A percentile compares a stretch with the other conserved stretches of the same genome.
phyloP scores from a whole-genome alignment of 2,329 filamentous ascomycete genomes.

The Cladosporium sp. region DNA sequence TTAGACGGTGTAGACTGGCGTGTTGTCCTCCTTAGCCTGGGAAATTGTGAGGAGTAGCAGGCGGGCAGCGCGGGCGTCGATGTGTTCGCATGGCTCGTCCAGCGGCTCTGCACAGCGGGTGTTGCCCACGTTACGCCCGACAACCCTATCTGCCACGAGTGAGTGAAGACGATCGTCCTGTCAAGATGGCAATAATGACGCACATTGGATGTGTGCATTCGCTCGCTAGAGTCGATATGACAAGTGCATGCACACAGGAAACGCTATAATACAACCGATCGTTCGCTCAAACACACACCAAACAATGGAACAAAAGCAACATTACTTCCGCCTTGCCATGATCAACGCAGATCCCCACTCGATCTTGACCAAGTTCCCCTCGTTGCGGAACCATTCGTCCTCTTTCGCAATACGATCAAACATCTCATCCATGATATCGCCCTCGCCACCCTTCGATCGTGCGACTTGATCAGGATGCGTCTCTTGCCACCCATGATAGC shows the following conservation, averaged over 20 bases:
- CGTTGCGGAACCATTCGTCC: slow-evolving; percentile 51
- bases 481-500: slow-evolving; percentile 56
- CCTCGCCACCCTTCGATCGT: slow-evolving; percentile 51
- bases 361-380: slow-evolving; percentile 47
- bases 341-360: slow-evolving; percentile 61
- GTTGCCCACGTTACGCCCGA: slow-evolving; percentile 5
- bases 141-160: not conserved
- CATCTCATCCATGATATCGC: slow-evolving; percentile 60
- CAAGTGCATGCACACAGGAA: no score
- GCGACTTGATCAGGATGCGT: slow-evolving; percentile 49
- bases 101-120: slow-evolving; percentile 3
- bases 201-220: no score
- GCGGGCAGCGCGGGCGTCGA: not conserved
- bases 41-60: slow-evolving; percentile 2
- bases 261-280: no score
- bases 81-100: slow-evolving; percentile 3
- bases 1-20: not conserved
- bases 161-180: no score
- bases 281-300: no score
- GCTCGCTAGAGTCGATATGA: no score
- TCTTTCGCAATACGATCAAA: slow-evolving; percentile 54
- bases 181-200: no score
- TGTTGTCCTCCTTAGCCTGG: slow-evolving; percentile 1
- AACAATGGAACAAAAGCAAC: no score
- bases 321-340: slow-evolving; percentile 42